Evolutionary conservation across 805 yeast genomes (phyloP), one percentile per base, ranked within the genome.

Genomic region (Candida maris): DNA sequence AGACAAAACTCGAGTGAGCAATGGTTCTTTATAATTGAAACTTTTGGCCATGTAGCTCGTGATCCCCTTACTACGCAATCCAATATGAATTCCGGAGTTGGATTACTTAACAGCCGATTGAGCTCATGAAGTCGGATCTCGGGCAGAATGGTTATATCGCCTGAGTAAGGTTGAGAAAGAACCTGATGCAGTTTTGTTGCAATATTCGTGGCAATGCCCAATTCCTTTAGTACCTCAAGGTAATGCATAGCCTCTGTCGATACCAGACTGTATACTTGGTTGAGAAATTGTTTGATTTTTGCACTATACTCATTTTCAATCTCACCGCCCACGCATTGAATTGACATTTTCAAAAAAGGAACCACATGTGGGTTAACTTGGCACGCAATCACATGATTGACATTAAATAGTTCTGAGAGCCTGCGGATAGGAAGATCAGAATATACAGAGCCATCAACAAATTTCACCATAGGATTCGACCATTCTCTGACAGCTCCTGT

Each of bases 291-390:
- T 47, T 79, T 76, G 32, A 81, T 51, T 37, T 70, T 67, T 15
- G 79, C 75, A 41, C 75, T 73, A 26, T 73, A 62, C 42, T 77
- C 82, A 41, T 75, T 73, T 49, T 81, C 85, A 28, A 78, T 62
- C 44, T 75, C 81, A 6, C 85, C 85, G 9, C 87, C 88, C 15
- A 78, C 79, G 55, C 78, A 75, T 15, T 80, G 75, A 4, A 80
- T 70, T 0, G 88, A 78, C 35, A 79, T 64, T 46, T 79, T 79
- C 49, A 93, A 67, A 34, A 91, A 73, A 0, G 98, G 98, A 3
- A 85, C 85, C 12, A 93, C 95, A 57, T 93, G 98, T 0, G 97
- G 95, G 54, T 93, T 93, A 1, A 93, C 98, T 58, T 93, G 99
- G 30, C 95, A 91, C 0, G 97, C 98, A 49, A 93, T 88, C 44